Conservation (phyloP, 2,329 filamentous ascomycete genomes). For the Parastagonospora avenae region DNA sequence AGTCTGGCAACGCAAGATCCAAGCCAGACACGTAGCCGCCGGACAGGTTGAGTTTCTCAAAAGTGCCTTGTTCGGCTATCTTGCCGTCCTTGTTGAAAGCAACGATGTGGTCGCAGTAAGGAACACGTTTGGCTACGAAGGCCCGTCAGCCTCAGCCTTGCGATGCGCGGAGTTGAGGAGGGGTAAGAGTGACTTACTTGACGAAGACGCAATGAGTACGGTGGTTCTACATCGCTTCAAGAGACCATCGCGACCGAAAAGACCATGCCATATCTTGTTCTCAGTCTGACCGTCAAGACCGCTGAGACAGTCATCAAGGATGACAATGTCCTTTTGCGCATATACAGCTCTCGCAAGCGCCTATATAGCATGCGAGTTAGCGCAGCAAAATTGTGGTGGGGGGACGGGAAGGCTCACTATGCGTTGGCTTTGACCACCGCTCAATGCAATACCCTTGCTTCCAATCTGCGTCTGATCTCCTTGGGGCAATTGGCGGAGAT, state of each 20-base stretch:
- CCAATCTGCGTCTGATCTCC: constrained; percentile 54
- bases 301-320: constrained; percentile 60
- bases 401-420: constrained; percentile 44
- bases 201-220: constrained; percentile 42
- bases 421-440: constrained; percentile 59
- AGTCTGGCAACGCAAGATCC: constrained; percentile 38
- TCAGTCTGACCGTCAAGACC: constrained; percentile 58
- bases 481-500: constrained; percentile 38
- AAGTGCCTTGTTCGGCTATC: constrained; percentile 49
- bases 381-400: constrained; percentile 11
- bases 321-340: constrained; percentile 53
- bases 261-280: constrained; percentile 53
- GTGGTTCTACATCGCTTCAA: constrained; percentile 47
- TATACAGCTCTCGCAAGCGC: constrained; percentile 61
- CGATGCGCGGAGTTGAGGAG: neutral
- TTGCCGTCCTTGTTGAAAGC: constrained; percentile 43
- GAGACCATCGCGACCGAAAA: constrained; percentile 55
- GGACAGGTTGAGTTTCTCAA: constrained; percentile 42
- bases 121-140: constrained; percentile 38
- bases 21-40: constrained; percentile 43
- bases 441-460: constrained; percentile 57
- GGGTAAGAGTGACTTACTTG: constrained; percentile 21
- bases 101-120: constrained; percentile 51
- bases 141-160: neutral
- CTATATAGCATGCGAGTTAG: constrained; percentile 21